These are phyloP conservation scores for Mesotaenium endlicherianum DNA, from an alignment of 139 green algal genomes.

Conservation along the genomic window DNA sequence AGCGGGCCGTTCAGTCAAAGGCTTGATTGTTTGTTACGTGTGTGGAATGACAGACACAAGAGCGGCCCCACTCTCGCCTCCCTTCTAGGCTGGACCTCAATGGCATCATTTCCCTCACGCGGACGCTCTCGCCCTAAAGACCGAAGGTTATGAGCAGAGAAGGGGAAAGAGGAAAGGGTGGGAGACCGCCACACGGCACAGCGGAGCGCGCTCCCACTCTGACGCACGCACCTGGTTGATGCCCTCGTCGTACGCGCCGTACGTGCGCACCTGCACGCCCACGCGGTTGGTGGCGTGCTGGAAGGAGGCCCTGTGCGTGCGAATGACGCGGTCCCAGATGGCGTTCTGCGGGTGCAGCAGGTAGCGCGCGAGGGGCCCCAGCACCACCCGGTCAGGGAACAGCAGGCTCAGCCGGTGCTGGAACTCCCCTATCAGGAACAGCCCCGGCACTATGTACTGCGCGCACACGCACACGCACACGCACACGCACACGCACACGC, in stretches of 20 bases:
- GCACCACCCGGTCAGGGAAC: slow-evolving; percentile 13
- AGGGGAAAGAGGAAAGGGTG: too few species aligned
- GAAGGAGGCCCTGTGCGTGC: background rate
- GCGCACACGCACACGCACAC: background rate
- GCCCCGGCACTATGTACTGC: background rate
- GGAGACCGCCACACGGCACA: too few species aligned
- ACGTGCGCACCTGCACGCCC: background rate
- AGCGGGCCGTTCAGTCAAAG: too few species aligned
- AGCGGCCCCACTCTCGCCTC: too few species aligned
- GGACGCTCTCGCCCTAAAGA: too few species aligned
- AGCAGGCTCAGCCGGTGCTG: background rate
- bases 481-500: too few species aligned
- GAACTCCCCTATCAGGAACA: slow-evolving; percentile 15
- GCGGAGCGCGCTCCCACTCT: background rate
- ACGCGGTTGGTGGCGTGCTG: background rate
- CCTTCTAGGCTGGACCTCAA: too few species aligned
- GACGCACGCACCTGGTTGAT: background rate
- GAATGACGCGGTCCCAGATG: background rate
- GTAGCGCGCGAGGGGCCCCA: slow-evolving; percentile 3
- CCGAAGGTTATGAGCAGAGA: too few species aligned
- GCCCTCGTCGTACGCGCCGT: background rate
- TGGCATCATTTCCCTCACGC: too few species aligned
- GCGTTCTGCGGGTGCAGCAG: slow-evolving; percentile 11
- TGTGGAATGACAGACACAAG: too few species aligned
- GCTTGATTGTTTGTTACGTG: too few species aligned